These are phyloP conservation scores for Pseudocercospora cruenta DNA, from an alignment of 2,329 filamentous ascomycete species.

Conservation along the genomic window DNA sequence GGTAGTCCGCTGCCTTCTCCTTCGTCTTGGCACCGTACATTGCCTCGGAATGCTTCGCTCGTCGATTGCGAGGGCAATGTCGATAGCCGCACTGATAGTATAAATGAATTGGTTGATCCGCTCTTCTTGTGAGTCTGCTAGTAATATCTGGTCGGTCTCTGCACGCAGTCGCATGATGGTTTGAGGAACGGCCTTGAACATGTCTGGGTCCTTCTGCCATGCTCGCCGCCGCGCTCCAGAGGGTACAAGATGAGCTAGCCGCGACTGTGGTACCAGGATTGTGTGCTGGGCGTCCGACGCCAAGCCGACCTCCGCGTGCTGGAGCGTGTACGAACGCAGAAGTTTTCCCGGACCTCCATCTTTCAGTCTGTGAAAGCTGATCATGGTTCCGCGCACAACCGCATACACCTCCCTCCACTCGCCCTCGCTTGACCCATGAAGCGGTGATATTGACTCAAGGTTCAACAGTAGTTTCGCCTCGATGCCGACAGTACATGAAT, in stretches of 20 bases:
- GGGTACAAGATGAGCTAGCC: constrained; percentile 52
- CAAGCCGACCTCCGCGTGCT: constrained; percentile 75
- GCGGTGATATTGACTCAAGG: constrained; percentile 39
- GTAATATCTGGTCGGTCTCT: constrained; percentile 73
- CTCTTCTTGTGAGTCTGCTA: constrained; percentile 67
- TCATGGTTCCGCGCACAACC: constrained; percentile 68
- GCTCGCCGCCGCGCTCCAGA: constrained; percentile 42
- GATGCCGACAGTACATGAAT: constrained; percentile 39
- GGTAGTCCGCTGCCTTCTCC: constrained; percentile 39
- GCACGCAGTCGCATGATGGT: constrained; percentile 73
- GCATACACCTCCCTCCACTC: constrained; percentile 57
- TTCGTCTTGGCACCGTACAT: constrained; percentile 51
- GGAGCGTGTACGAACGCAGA: constrained; percentile 69
- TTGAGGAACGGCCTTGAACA: constrained; percentile 51
- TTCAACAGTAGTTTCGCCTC: constrained; percentile 39
- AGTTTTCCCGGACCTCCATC: constrained; percentile 59
- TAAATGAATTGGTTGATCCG: constrained; percentile 72
- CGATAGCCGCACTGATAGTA: constrained; percentile 71
- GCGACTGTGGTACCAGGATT: constrained; percentile 47
- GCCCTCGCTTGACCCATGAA: constrained; percentile 33
- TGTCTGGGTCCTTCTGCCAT: constrained; percentile 50
- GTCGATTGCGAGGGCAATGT: constrained; percentile 71
- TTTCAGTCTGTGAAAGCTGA: constrained; percentile 68
- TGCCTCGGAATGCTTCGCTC: constrained; percentile 59
- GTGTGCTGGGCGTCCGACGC: constrained; percentile 72